Evolutionary conservation across 108 stramenopile species (phyloP), one percentile per base, ranked within the genome.

Genomic region (Chaetoceros tenuissimus): DNA sequence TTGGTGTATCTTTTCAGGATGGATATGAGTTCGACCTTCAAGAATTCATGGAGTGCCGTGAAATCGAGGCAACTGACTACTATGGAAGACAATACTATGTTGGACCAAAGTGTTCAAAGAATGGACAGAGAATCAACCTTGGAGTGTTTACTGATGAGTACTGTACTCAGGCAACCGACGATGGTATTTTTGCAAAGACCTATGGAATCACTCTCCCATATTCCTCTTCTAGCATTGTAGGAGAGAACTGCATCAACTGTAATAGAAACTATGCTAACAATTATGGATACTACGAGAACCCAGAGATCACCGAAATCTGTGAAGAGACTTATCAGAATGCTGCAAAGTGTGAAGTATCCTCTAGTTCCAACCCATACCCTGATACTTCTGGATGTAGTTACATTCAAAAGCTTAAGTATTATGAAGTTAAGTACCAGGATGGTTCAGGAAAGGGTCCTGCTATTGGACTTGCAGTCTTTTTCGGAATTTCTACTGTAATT

Each of bases 81-180:
- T 63, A 73, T 26, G 62, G 73, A 44, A 40, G 13, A 10, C 64
- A 62, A 29, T 80, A 84, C 72, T 84, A 53, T 63, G 66, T 86
- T 29, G 90, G 90, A 52, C 77, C 86, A 46, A 72, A 75, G 68
- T 92, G 90, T 68, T 67, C 81, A 26, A 62, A 66, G 40, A 68
- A 92, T 45, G 82, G 84, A 13, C 67, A 67, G 60, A 73, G 59
- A 49, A 84, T 92, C 72, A 55, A 80, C 69, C 62, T 88, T 28
- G 87, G 79, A 46, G 67, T 71, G 55, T 92, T 92, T 57, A 69
- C 66, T 62, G 90, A 92, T 55, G 72, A 79, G 49, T 67, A 67
- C 20, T 92, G 90, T 71, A 71, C 75, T 40, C 55, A 28, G 51
- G 55, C 66, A 43, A 80, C 82, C 18, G 51, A 61, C 57, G 24